Base-by-base conservation (phyloP, 441 rosid genomes). In the Hura crepitans region DNA sequence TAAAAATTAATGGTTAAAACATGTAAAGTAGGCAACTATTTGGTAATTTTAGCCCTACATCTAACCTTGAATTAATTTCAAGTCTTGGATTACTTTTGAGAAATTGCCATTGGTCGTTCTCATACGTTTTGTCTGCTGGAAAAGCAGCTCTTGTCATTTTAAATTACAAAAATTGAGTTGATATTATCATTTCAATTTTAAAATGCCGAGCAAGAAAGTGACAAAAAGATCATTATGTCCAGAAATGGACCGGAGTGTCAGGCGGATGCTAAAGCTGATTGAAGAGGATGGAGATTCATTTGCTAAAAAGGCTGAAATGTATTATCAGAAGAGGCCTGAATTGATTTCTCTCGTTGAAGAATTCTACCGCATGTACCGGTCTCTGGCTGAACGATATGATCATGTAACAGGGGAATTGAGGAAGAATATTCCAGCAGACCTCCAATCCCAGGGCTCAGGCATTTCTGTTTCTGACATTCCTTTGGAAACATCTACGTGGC, bases 261-360 rank as follows among this genome's bases (percentile, higher is more conserved):
- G 83, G 56, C 82, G 79, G 77, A 95, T 95, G 93, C 43, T 92
- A 76, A 90, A 95, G 80, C 85, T 95, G 55, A 87, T 92, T 9
- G 96, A 92, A 81, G 96, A 89, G 75, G 97, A 95, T 39, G 97
- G 82, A 68, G 99, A 95, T 77, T 87, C 99, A 13, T 89, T 95
- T 74, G 95, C 92, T 0, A 90, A 89, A 74, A 92, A 92, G 81
- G 97, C 92, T 28, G 96, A 89, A 70, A 89, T 95, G 95, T 92
- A 95, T 77, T 90, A 90, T 72, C 88, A 87, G 71, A 95, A 82
- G 78, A 89, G 97, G 74, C 99, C 97, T 0, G 91, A 95, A 75
- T 78, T 92, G 70, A 72, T 89, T 64, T 78, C 90, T 43, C 89
- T 78, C 46, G 93, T 95, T 0, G 94, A 90, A 79, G 97, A 89